Percentiles rank a stretch among this genome's conserved stretches.
Conservation (phyloP, 2,329 filamentous ascomycete species). For the Cladorrhinum sp. region DNA sequence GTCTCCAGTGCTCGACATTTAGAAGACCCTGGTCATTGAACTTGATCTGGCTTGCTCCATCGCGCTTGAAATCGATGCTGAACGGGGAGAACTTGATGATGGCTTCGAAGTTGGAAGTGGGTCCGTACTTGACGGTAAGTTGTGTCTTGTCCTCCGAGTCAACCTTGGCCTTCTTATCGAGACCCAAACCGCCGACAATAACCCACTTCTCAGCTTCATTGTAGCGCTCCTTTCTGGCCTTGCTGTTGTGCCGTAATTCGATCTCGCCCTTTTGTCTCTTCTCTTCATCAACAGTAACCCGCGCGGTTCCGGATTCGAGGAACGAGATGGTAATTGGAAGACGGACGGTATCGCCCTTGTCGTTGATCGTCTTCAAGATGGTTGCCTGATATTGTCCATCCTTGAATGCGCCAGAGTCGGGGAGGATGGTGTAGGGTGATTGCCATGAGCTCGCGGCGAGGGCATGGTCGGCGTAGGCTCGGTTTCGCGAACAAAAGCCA, state of each 20-base stretch:
- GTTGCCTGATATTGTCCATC: constrained; percentile 76
- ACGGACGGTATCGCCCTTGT: constrained; percentile 64
- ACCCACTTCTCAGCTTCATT: constrained; percentile 87
- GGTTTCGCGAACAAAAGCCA: constrained; percentile 95
- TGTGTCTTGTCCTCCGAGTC: constrained; percentile 62
- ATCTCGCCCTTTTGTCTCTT: constrained; percentile 86
- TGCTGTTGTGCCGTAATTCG: constrained; percentile 78
- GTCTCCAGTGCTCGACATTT: constrained; percentile 94
- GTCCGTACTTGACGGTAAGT: constrained; percentile 77
- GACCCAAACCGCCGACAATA: constrained; percentile 74
- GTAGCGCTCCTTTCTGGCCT: constrained; percentile 85
- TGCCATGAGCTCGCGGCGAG: constrained; percentile 65
- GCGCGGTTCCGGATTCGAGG: constrained; percentile 81
- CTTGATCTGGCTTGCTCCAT: constrained; percentile 77
- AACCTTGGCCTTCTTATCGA: constrained; percentile 69
- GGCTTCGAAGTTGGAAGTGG: constrained; percentile 72
- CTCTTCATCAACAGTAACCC: constrained; percentile 89
- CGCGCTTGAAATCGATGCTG: constrained; percentile 78
- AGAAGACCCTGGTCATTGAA: constrained; percentile 87
- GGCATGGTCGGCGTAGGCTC: constrained; percentile 79
- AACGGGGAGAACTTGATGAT: constrained; percentile 82
- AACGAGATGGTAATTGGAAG: constrained; percentile 85
- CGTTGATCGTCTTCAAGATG: constrained; percentile 74
- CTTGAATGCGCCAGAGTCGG: constrained; percentile 70
- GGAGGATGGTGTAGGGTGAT: constrained; percentile 74